Evolutionary conservation across 1,139 yeast species (phyloP).

Genomic region (Insectozyma bohioensis): DNA sequence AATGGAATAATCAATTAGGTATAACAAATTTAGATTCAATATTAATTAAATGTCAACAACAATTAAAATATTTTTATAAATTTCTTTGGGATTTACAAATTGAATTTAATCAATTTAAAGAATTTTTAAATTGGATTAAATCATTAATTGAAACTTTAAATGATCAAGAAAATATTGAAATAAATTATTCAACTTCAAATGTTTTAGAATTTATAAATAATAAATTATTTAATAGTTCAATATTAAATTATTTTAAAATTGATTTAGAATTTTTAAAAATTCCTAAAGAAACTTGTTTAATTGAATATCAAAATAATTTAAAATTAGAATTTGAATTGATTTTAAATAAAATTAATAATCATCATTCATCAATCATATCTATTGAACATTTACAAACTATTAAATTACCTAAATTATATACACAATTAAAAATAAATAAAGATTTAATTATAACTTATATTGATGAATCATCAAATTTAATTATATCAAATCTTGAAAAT

Average conservation of each 20-base stretch:
- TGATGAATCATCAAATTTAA: slow-evolving; percentile 16
- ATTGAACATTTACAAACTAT: slow-evolving; percentile 5
- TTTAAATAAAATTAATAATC: slow-evolving; percentile 2
- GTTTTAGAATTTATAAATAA: slow-evolving; percentile 32
- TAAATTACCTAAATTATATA: slow-evolving; percentile 7
- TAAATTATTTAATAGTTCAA: slow-evolving; percentile 24
- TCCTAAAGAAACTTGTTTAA: neutral
- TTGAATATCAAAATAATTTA: neutral
- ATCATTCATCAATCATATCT: slow-evolving; percentile 9
- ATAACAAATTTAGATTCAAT: slow-evolving; percentile 3
- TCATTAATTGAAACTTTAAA: slow-evolving; percentile 32
- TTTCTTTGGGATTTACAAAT: slow-evolving; percentile 49
- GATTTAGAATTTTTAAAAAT: slow-evolving; percentile 5
- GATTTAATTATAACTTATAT: slow-evolving; percentile 10
- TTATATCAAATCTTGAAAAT: slow-evolving; percentile 10
- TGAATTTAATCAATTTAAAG: slow-evolving; percentile 52
- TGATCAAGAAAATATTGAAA: slow-evolving; percentile 9
- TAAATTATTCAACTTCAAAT: slow-evolving; percentile 17
- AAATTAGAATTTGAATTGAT: slow-evolving; percentile 1
- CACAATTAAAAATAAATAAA: slow-evolving; percentile 5
- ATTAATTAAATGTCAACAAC: slow-evolving; percentile 21
- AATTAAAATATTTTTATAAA: slow-evolving; percentile 38
- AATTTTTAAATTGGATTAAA: slow-evolving; percentile 52
- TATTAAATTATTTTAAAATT: slow-evolving; percentile 23
- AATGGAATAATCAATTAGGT: slow-evolving; percentile 29